Conservation (phyloP, 805 yeast genomes). For the Jamesozyma piceae region DNA sequence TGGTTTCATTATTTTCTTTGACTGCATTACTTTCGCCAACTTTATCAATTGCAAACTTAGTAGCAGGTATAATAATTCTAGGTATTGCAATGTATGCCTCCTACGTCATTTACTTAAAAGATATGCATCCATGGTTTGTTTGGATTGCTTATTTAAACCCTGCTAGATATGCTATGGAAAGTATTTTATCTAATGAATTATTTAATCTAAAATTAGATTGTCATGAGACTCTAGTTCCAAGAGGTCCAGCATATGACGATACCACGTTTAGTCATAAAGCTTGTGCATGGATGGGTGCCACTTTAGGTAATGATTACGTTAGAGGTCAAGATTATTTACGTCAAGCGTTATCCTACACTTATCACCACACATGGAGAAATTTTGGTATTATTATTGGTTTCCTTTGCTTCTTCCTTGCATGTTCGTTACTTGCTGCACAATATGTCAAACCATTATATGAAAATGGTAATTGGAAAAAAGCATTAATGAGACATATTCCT, state of each 20-base stretch:
- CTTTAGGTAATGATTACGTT: slow-evolving; percentile 42
- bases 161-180: slow-evolving; percentile 49
- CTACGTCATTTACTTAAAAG: slow-evolving; percentile 48
- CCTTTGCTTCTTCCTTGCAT: slow-evolving; percentile 30
- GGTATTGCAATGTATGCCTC: slow-evolving; percentile 53
- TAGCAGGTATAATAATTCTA: slow-evolving; percentile 48
- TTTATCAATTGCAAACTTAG: slow-evolving; percentile 48
- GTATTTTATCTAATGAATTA: slow-evolving; percentile 58
- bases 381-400: slow-evolving; percentile 54
- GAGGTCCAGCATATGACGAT: slow-evolving; percentile 44
- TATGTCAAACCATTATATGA: slow-evolving; percentile 21
- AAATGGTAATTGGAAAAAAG: slow-evolving; percentile 1
- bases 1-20: slow-evolving; percentile 45
- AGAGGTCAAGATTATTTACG: slow-evolving; percentile 48
- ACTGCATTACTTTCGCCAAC: slow-evolving; percentile 43
- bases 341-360: slow-evolving; percentile 40
- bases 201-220: slow-evolving; percentile 48
- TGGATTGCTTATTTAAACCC: slow-evolving; percentile 58
- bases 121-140: slow-evolving; percentile 64
- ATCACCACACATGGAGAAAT: slow-evolving; percentile 68
- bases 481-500: background rate
- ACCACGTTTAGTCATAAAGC: slow-evolving; percentile 34
- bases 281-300: slow-evolving; percentile 56
- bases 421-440: slow-evolving; percentile 28
- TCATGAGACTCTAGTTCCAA: slow-evolving; percentile 44